Evolutionary conservation across 805 yeast species (phyloP), one percentile per base, ranked within the genome.

Genomic region (Saturnispora zaruensis): DNA sequence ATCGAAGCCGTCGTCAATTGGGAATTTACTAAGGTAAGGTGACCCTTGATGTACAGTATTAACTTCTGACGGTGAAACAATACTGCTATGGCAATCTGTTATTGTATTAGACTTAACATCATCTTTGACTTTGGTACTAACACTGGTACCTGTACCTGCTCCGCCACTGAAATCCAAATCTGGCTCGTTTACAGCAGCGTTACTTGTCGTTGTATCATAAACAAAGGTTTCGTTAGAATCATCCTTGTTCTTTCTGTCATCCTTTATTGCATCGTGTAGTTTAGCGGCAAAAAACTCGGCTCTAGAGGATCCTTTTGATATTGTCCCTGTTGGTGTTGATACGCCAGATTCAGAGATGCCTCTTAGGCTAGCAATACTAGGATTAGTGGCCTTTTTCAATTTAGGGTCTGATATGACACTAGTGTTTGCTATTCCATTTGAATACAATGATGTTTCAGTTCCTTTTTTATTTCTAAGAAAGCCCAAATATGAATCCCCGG

Each of bases 141-240:
- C 45, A 36, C 16, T 37, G 6, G 48, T 13, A 25, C 41, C 26
- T 21, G 46, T 41, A 14, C 42, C 42, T 16, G 21, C 40, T 3
- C 34, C 34, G 14, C 41, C 23, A 9, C 50, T 44, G 25, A 48
- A 44, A 40, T 50, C 53, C 16, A 30, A 9, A 8, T 34, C 37
- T 28, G 41, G 54, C 14, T 51, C 55, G 14, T 20, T 43, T 2
- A 30, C 14, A 14, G 44, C 66, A 56, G 59, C 70, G 14, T 61
- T 57, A 24, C 49, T 51, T 13, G 59, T 52, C 5, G 65, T 57
- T 25, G 71, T 78, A 59, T 90, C 97, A 64, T 91, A 91, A n/a
- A 91, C 96, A 73, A 93, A 91, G 1, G 96, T 88, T 64, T 93
- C 99, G 57, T 90, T 96, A 24, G 89, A 81, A 63, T 90, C 97